phyloP scores from a whole-genome alignment of 2,329 filamentous ascomycete genomes.

The Hymenoscyphus repandus region DNA sequence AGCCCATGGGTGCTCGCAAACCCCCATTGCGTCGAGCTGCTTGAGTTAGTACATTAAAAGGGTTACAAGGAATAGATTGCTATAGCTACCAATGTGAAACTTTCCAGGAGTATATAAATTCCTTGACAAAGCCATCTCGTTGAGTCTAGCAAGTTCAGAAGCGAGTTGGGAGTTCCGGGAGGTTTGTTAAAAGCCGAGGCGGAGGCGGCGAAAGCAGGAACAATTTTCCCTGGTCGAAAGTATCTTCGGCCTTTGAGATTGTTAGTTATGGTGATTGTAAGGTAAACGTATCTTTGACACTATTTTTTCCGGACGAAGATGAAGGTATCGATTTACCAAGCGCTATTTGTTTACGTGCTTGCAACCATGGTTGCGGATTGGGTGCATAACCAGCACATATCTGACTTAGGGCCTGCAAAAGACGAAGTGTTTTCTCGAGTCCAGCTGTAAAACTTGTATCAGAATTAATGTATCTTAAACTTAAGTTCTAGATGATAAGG shows the following conservation, averaged over 20 bases:
- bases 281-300: no score
- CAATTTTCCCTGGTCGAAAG: slow-evolving; percentile 64
- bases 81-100: slow-evolving; percentile 52
- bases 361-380: slow-evolving; percentile 36
- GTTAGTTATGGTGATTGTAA: neutral
- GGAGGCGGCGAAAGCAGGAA: slow-evolving; percentile 52
- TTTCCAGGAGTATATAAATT: slow-evolving; percentile 63
- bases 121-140: slow-evolving; percentile 55
- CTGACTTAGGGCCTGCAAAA: slow-evolving; percentile 48
- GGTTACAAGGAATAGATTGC: neutral
- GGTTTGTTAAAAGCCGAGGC: slow-evolving; percentile 36
- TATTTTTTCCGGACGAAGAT: neutral
- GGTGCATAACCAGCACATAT: slow-evolving; percentile 43
- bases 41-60: neutral
- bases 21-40: slow-evolving; percentile 44
- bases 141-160: slow-evolving; percentile 45
- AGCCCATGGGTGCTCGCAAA: slow-evolving; percentile 39
- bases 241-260: slow-evolving; percentile 47
- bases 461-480: neutral
- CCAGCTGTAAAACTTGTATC: slow-evolving; percentile 39
- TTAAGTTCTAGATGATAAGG: no score
- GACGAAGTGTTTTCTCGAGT: slow-evolving; percentile 55
- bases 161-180: slow-evolving; percentile 2
- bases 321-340: slow-evolving; percentile 32
- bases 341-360: slow-evolving; percentile 37